Base-by-base conservation (phyloP, 352 stramenopile genomes). In the Salisapilia sapeloensis region DNA sequence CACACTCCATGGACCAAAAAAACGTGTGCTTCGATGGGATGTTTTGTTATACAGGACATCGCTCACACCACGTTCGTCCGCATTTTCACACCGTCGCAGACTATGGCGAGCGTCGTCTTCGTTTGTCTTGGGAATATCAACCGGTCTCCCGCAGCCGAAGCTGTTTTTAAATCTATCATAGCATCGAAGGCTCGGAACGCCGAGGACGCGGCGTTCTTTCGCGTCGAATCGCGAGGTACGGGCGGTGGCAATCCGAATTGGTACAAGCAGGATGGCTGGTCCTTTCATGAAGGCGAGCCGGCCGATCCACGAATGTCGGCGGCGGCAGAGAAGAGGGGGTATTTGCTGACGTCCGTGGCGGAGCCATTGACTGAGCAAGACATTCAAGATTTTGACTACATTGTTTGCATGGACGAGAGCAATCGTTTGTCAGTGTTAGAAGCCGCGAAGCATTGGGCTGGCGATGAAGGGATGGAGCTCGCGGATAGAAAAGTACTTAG, bases 61-160 rank as follows among this genome's bases (percentile, higher is more conserved):
- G n/a, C n/a, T n/a, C n/a, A n/a, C n/a, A n/a, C n/a, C n/a, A n/a
- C n/a, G n/a, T n/a, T n/a, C n/a, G n/a, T n/a, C n/a, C n/a, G n/a
- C n/a, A n/a, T n/a, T n/a, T n/a, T 28, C 24, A 28, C 24, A 10
- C 24, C 10, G 10, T 10, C 10, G 24, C 10, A 13, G 24, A 28
- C 13, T 10, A 77, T 76, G 60, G 46, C 53, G 43, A 69, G 58
- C 31, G 76, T 94, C 35, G 30, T 92, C 42, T 94, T 94, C 35
- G 75, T 94, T 34, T 94, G 80, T 41, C 54, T 94, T 24, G 80
- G 80, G 26, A 94, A 94, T 31, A 92, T 94, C 36, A 92, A 78
- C 53, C 75, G 80, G 22, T 87, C 67, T 35, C 71, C 75, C 5
- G 50, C 70, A 17, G 80, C 61, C 20, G 80, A 93, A 37, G 78